Conservation (phyloP, 495 filamentous ascomycete species). For the Lasiosphaeris hirsuta region DNA sequence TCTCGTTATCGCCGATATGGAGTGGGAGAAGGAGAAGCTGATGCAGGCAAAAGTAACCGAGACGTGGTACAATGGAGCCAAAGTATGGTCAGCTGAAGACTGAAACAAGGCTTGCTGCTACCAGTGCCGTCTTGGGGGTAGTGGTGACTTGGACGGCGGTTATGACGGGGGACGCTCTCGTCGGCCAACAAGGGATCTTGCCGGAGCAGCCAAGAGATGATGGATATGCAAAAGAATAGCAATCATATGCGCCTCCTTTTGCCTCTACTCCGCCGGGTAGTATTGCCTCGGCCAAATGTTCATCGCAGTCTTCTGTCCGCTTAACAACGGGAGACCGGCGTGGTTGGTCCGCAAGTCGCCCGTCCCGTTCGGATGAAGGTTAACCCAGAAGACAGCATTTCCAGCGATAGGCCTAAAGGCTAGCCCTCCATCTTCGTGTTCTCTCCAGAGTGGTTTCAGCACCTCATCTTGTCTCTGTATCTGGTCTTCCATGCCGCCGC, state of each 20-base stretch:
- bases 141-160: no score
- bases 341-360: constrained; percentile 48
- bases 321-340: constrained; percentile 47
- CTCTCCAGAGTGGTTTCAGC: constrained; percentile 35
- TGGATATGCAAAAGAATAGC: no score
- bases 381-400: constrained; percentile 55
- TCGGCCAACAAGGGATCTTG: no score
- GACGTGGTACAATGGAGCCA: constrained; percentile 55
- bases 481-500: constrained; percentile 8
- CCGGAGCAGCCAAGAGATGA: no score
- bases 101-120: not conserved
- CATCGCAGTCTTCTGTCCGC: constrained; percentile 52
- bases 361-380: constrained; percentile 45
- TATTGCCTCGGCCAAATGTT: constrained; percentile 54
- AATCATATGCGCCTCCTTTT: not conserved
- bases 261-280: constrained; percentile 18
- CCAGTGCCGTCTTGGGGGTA: no score
- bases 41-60: constrained; percentile 49
- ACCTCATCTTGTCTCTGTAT: constrained; percentile 3
- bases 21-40: constrained; percentile 49
- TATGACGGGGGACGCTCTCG: no score
- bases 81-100: constrained; percentile 37
- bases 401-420: constrained; percentile 49
- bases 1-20: constrained; percentile 58
- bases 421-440: constrained; percentile 48